Base-by-base conservation (phyloP, 225 moss, liverwort and hornwort species). In the Pseudoscleropodium purum region DNA sequence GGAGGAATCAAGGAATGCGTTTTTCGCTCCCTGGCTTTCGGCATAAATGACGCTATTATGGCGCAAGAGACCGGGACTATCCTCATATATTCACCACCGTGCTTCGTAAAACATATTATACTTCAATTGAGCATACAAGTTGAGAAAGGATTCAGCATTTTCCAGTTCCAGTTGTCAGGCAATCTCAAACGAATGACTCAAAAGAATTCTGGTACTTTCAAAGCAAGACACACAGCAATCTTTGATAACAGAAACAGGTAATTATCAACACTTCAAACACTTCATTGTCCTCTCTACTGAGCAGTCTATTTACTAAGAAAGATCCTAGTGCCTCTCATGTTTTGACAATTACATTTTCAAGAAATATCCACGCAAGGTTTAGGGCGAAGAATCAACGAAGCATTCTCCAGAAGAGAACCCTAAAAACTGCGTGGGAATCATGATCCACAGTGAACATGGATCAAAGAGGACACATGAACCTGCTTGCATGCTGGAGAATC, bases 381-480 rank as follows among this genome's bases (percentile, higher is more conserved):
- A 87, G 73, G 51, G 65, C 37, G 36, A 57, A 79, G 87, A 54
- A 88, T 90, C 62, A 83, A 67, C 66, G 10, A 75, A 90, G 75
- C 74, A 75, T 74, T 81, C 29, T 65, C 62, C 69, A 89, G 27
- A 14, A 86, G 15, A 83, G 34, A 89, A 65, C 74, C 80, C 80
- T 74, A 87, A 84, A 17, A 57, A 83, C 47, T 52, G 66, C 61
- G n/a, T 65, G 79, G 52, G 31, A 75, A 59, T 74, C 59, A 39
- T 74, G 54, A 78, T 80, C 47, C 75, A 37, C 67, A 59, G 21
- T 66, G 75, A 78, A 79, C 66, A 60, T 51, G 65, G 54, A 86
- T 83, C 83, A 90, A 73, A 73, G 88, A 49, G 88, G 83, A 88
- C 59, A 90, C 41, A 67, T 90, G 43, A 51, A 90, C 88, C 86